Evolutionary conservation across 495 filamentous ascomycete species (phyloP).

Genomic region (Penicillium angulare): DNA sequence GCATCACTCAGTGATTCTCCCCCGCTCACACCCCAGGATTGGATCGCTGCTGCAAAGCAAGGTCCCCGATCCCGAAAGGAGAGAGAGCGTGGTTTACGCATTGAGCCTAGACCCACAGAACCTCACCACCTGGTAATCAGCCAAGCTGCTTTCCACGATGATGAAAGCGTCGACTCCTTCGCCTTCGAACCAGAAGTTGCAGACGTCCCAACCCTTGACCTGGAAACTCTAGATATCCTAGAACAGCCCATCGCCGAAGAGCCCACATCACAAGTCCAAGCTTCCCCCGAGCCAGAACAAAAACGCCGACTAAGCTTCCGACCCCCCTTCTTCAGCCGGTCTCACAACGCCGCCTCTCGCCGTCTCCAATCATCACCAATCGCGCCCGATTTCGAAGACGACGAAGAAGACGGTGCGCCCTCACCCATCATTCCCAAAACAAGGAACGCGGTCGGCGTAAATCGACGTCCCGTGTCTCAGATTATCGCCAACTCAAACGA

Average conservation of each 20-base stretch:
- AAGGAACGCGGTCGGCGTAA: constrained; percentile 10
- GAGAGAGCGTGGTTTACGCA: constrained; percentile 1
- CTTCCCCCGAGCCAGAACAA: constrained; percentile 24
- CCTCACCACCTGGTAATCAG: constrained; percentile 12
- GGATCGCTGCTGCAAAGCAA: constrained; percentile 41
- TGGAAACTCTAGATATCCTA: constrained; percentile 19
- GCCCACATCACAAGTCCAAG: constrained; percentile 13
- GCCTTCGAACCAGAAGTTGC: constrained; percentile 27
- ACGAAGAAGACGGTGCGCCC: constrained; percentile 35
- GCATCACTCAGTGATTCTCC: constrained; percentile 18
- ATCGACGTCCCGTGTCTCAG: constrained; percentile 19
- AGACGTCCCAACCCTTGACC: constrained; percentile 33
- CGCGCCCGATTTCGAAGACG: constrained; percentile 18
- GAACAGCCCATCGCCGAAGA: constrained; percentile 11
- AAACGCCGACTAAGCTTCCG: constrained; percentile 37
- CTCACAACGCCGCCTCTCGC: constrained; percentile 17
- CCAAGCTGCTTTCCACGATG: constrained; percentile 22
- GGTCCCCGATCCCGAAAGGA: constrained; percentile 22
- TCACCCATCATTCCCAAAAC: constrained; percentile 39
- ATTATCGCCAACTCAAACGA: constrained; percentile 18
- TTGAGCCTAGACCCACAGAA: constrained; percentile 10
- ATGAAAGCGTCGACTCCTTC: constrained; percentile 29
- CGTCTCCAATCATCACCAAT: constrained; percentile 29
- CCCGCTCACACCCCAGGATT: constrained; percentile 42
- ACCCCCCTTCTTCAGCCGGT: constrained; percentile 37